Conservation (phyloP, 495 filamentous ascomycete genomes). For the Xylaria scruposa region DNA sequence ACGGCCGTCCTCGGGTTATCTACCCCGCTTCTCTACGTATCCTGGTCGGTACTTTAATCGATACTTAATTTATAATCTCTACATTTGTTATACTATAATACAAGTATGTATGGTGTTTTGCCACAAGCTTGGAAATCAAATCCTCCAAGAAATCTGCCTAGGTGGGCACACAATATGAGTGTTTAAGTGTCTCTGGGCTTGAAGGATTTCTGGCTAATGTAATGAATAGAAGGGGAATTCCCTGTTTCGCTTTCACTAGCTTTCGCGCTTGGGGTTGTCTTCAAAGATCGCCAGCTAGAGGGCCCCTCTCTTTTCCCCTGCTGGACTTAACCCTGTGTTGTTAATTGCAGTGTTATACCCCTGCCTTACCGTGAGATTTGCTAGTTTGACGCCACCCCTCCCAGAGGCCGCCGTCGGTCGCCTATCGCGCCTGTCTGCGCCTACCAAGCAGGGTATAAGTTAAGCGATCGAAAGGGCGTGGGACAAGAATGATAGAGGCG, state of each 20-base stretch:
- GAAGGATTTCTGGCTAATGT: not conserved
- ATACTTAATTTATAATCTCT: not conserved
- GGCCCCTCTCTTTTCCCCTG: not conserved
- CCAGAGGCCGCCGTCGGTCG: slow-evolving; percentile 21
- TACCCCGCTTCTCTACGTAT: slow-evolving; percentile 11
- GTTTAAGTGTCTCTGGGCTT: not conserved
- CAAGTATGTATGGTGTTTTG: not conserved
- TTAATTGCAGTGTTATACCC: not conserved
- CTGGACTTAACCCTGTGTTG: not conserved
- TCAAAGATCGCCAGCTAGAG: not conserved
- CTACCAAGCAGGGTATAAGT: not conserved
- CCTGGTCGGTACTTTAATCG: not conserved
- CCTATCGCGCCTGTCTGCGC: slow-evolving; percentile 23
- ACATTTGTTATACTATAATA: not conserved
- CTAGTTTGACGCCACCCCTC: not conserved
- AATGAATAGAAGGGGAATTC: not conserved
- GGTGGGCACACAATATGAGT: not conserved
- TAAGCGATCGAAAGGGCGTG: not conserved
- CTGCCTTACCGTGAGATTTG: not conserved
- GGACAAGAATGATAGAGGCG: not conserved
- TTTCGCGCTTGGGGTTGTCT: not conserved
- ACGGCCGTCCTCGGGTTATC: not conserved
- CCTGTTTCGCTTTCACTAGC: not conserved
- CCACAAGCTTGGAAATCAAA: not conserved
- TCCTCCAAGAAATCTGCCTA: slow-evolving; percentile 7